These are phyloP conservation scores for Colletotrichum higginsianum DNA, from an alignment of 2,329 filamentous ascomycete genomes.

Conservation along the genomic window DNA sequence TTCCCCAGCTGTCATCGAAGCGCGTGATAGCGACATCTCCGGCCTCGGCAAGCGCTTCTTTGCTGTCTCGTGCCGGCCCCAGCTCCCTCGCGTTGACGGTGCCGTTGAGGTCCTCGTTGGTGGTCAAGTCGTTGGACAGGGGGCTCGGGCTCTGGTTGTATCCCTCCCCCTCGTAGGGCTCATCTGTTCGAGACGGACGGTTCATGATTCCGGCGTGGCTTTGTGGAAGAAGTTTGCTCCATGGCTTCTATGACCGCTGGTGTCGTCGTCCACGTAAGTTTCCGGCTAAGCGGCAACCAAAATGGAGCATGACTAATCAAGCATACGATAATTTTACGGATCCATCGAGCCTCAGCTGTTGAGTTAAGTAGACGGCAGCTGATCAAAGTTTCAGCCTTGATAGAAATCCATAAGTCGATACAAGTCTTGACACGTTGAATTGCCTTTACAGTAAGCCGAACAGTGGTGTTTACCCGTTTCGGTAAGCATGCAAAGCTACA, in stretches of 20 bases:
- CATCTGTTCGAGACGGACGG: constrained; percentile 43
- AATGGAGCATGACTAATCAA: constrained; percentile 18
- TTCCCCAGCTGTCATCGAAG: not conserved
- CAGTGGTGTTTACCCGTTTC: not conserved
- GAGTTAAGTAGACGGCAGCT: not conserved
- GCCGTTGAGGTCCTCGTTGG: constrained; percentile 61
- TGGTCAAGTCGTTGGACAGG: constrained; percentile 63
- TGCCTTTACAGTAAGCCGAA: no score
- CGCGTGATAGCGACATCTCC: constrained; percentile 20
- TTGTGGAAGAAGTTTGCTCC: not conserved
- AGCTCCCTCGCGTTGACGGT: constrained; percentile 53
- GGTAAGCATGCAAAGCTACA: not conserved
- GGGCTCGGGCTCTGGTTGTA: constrained; percentile 65
- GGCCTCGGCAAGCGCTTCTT: not conserved
- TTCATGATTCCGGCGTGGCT: constrained; percentile 31
- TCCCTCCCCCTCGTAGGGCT: constrained; percentile 46
- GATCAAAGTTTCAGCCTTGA: not conserved
- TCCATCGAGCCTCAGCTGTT: not conserved
- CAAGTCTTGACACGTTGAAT: no score
- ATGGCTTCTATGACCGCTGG: not conserved
- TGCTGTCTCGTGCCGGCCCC: constrained; percentile 6
- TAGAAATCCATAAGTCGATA: no score
- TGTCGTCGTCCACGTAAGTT: constrained; percentile 5
- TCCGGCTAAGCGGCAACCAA: constrained; percentile 10
- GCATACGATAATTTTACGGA: constrained; percentile 2